phyloP scores from a whole-genome alignment of 1,139 yeast species.

The Kurtzmaniella quercitrusa region DNA sequence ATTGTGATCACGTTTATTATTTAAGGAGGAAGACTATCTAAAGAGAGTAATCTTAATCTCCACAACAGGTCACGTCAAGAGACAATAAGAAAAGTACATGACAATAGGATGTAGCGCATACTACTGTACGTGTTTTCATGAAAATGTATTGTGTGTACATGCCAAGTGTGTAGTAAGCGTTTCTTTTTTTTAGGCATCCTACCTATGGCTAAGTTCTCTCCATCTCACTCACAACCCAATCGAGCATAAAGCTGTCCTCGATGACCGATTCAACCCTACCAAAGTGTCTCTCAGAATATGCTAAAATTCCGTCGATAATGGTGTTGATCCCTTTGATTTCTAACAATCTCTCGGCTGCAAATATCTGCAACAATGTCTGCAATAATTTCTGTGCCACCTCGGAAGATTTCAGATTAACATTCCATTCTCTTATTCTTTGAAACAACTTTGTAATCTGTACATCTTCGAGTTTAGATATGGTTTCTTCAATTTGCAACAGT shows the following conservation, averaged over 20 bases:
- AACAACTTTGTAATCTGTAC: conserved; percentile 61
- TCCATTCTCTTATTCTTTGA: conserved; percentile 88
- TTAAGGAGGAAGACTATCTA: too few species aligned
- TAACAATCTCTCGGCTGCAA: conserved; percentile 50
- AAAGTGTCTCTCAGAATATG: conserved; percentile 85
- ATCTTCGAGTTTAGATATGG: conserved; percentile 53
- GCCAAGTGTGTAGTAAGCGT: too few species aligned
- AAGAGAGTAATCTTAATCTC: too few species aligned
- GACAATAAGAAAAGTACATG: too few species aligned
- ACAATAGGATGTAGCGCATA: background rate
- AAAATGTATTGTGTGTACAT: too few species aligned
- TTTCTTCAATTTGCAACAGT: conserved; percentile 57
- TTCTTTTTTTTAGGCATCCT: background rate
- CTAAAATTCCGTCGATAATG: conserved; percentile 68
- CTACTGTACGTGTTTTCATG: background rate
- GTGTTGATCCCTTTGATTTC: conserved; percentile 66
- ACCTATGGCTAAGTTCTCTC: background rate
- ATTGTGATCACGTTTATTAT: too few species aligned
- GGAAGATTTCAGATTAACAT: conserved; percentile 79
- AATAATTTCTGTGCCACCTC: conserved; percentile 75
- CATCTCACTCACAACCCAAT: conserved; percentile 81
- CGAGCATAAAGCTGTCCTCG: conserved; percentile 81
- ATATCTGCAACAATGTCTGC: conserved; percentile 55
- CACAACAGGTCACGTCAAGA: too few species aligned
- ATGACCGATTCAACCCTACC: conserved; percentile 70